Percentiles rank a stretch among this genome's conserved stretches.
Conservation (phyloP, 208 protist species). For the Angomonas ambiguus region DNA sequence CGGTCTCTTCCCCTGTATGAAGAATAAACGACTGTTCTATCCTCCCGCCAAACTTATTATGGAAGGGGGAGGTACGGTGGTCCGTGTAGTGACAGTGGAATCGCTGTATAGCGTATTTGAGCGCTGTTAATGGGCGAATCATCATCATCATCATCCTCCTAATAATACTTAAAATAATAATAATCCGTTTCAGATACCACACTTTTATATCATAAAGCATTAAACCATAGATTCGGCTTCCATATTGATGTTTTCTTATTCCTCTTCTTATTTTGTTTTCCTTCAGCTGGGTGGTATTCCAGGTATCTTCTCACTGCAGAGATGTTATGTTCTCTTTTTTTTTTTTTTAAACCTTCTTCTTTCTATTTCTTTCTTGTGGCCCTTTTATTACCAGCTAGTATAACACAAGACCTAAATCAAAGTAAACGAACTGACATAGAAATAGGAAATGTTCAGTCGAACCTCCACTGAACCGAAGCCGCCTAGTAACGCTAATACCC, state of each 20-base stretch:
- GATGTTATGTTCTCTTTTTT: conserved; percentile 5
- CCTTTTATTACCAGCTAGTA: too few species aligned
- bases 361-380: conserved; percentile 18
- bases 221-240: not conserved
- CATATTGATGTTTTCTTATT: not conserved
- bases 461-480: not conserved
- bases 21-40: conserved; percentile 52
- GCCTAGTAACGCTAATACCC: conserved; percentile 1
- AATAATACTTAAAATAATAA: conserved; percentile 1
- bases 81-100: conserved; percentile 76
- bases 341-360: conserved; percentile 9
- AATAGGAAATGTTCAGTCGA: conserved; percentile 1
- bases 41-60: conserved; percentile 45
- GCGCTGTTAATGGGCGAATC: conserved; percentile 46
- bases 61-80: conserved; percentile 34
- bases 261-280: conserved; percentile 15
- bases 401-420: too few species aligned
- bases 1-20: conserved; percentile 66
- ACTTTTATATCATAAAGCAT: not conserved
- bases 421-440: not conserved
- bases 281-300: not conserved
- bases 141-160: not conserved
- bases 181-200: not conserved
- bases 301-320: not conserved
- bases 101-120: conserved; percentile 90